Evolutionary conservation across 2,329 filamentous ascomycete species (phyloP), one percentile per base, ranked within the genome.

Genomic region (Lachnellula occidentalis): DNA sequence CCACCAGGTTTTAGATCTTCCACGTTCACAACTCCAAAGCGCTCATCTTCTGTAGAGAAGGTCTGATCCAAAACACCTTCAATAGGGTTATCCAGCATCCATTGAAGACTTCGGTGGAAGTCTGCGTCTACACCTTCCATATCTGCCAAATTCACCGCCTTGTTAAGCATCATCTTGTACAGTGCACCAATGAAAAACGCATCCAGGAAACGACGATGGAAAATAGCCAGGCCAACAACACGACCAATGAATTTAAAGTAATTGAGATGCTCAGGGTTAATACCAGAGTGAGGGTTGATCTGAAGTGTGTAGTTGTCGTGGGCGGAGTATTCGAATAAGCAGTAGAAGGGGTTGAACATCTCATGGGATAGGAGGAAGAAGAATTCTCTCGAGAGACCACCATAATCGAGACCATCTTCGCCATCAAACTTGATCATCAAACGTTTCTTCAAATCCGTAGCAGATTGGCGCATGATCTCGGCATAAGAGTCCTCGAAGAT

Each of bases 301-400:
- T 99, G 94, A 53, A 99, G 87, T 31, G 94, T 99, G 76, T 99
- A 99, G 76, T 99, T 99, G 83, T 99, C 94, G 78, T 99, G 94
- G 39, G 94, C 94, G 24, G 94, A 97, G 74, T 99, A 99, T 75
- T 99, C 94, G 78, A 99, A 99, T 51, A 99, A 80, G 72, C 94
- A 99, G 77, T 99, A 99, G 76, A 99, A 99, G 34, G 94, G 94
- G 73, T 99, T 99, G 78, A 99, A 99, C 94, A 99, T 99, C 77
- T 99, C 94, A 75, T 99, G 94, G 15, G 92, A 97, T 53, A 99
- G 83, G 41, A 99, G 78, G 84, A 99, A 99, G 80, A 99, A 99
- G 78, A 99, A 99, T 74, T 99, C 94, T 81, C 92, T 82, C 36
- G 94, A 99, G 53, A 99, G 81, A 79, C 94, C 94, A 72, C 94